These are phyloP conservation scores for Thuidium tamariscinum DNA, from an alignment of 225 moss, liverwort and hornwort species.

Conservation along the genomic window DNA sequence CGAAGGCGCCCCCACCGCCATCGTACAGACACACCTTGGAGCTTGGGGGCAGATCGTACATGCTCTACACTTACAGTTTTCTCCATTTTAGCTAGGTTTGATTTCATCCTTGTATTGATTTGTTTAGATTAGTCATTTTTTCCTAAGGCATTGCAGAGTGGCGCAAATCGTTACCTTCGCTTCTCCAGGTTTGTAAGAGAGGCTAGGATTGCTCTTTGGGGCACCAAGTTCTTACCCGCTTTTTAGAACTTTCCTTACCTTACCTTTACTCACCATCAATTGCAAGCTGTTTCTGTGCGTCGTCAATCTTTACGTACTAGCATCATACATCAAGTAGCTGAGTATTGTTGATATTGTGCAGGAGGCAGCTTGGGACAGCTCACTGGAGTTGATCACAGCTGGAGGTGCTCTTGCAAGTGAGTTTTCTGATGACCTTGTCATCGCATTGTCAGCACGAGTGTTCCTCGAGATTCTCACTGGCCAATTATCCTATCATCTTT, in stretches of 20 bases:
- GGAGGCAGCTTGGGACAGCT: slow-evolving; percentile 92
- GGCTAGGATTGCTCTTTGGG: not conserved
- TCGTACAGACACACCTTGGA: slow-evolving; percentile 50
- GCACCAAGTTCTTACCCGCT: not conserved
- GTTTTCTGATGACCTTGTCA: not conserved
- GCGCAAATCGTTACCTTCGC: not conserved
- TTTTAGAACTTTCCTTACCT: no score
- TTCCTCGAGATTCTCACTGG: not conserved
- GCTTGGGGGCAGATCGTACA: slow-evolving; percentile 60
- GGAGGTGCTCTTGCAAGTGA: slow-evolving; percentile 61
- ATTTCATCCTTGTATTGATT: not conserved
- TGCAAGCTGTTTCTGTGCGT: not conserved
- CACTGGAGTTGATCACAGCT: slow-evolving; percentile 54
- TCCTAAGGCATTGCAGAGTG: not conserved
- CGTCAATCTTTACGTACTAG: not conserved
- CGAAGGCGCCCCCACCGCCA: slow-evolving; percentile 64
- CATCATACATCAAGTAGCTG: not conserved
- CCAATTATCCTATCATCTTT: not conserved
- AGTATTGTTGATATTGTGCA: slow-evolving; percentile 14
- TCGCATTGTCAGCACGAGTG: not conserved
- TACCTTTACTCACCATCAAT: not conserved
- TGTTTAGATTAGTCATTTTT: not conserved
- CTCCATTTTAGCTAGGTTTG: slow-evolving; percentile 89
- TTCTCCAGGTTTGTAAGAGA: not conserved
- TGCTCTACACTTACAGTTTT: slow-evolving; percentile 89